These are phyloP conservation scores for Botryotinia convoluta DNA, from an alignment of 2,329 filamentous ascomycete genomes.

Conservation along the genomic window DNA sequence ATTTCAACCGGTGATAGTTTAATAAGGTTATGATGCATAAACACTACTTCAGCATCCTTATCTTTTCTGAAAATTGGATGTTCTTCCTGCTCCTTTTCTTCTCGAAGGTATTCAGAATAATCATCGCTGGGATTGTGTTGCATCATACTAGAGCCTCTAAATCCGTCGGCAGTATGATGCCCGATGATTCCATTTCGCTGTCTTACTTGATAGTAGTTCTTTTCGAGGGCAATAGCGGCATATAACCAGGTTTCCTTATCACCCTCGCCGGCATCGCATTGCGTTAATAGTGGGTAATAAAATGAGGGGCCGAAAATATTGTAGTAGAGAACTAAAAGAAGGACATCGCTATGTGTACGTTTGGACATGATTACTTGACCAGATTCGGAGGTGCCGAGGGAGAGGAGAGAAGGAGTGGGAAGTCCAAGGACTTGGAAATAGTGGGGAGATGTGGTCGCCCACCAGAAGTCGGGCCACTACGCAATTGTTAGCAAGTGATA, in stretches of 20 bases:
- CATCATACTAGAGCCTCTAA: conserved; percentile 4
- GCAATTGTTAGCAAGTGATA: neutral
- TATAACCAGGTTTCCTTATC: conserved; percentile 51
- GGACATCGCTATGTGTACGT: conserved; percentile 42
- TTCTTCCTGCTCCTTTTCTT: neutral
- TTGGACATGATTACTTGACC: conserved; percentile 47
- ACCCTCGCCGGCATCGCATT: conserved; percentile 45
- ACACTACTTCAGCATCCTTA: neutral
- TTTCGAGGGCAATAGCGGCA: conserved; percentile 42
- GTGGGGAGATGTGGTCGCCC: conserved; percentile 40
- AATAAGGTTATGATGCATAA: conserved; percentile 19
- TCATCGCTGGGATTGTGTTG: conserved; percentile 15
- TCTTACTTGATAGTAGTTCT: conserved; percentile 44
- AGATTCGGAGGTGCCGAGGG: conserved; percentile 43
- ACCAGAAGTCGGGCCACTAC: conserved; percentile 49
- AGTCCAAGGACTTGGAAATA: conserved; percentile 41
- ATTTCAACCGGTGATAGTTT: conserved; percentile 16
- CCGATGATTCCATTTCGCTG: conserved; percentile 10
- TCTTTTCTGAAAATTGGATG: neutral
- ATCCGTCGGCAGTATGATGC: neutral
- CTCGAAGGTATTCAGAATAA: neutral
- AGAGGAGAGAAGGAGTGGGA: conserved; percentile 18
- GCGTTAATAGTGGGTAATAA: conserved; percentile 47
- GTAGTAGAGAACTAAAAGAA: conserved; percentile 49
- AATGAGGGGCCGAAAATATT: conserved; percentile 47